Percentiles rank a stretch among this genome's conserved stretches.
These are phyloP conservation scores for Dendrobium huoshanense DNA, from an alignment of 106 monocot species.

Conservation along the genomic window DNA sequence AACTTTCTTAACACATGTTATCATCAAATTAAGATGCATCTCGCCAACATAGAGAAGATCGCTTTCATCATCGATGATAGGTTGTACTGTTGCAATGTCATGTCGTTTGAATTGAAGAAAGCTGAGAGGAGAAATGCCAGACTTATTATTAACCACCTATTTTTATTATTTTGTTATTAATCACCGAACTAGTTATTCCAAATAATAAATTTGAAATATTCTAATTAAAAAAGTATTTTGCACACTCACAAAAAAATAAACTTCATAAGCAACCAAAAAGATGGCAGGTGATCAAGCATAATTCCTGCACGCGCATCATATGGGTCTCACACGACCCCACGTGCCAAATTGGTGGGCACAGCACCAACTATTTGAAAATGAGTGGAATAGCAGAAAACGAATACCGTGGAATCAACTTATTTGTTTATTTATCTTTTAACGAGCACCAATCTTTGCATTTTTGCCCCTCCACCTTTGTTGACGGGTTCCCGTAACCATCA, in stretches of 20 bases:
- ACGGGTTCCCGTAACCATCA: neutral
- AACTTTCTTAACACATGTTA: too few species aligned
- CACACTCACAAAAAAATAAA: neutral
- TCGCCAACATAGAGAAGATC: too few species aligned
- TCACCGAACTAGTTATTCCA: too few species aligned
- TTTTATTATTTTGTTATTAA: too few species aligned
- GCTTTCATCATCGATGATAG: too few species aligned
- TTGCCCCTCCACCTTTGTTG: neutral
- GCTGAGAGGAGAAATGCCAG: too few species aligned
- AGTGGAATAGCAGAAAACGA: neutral
- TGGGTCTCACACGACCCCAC: neutral
- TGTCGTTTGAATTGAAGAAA: too few species aligned
- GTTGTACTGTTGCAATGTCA: too few species aligned
- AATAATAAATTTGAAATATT: neutral
- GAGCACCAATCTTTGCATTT: neutral
- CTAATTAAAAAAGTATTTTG: neutral
- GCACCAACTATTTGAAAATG: neutral
- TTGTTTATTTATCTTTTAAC: neutral
- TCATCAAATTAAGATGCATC: too few species aligned
- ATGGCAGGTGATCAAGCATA: too few species aligned
- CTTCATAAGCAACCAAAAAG: neutral
- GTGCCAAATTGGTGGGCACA: neutral
- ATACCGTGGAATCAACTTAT: neutral
- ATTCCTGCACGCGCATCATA: too few species aligned
- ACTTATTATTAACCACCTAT: too few species aligned